Evolutionary conservation across 306 rosid genomes (phyloP).

Genomic region (Citrullus colocynthis): DNA sequence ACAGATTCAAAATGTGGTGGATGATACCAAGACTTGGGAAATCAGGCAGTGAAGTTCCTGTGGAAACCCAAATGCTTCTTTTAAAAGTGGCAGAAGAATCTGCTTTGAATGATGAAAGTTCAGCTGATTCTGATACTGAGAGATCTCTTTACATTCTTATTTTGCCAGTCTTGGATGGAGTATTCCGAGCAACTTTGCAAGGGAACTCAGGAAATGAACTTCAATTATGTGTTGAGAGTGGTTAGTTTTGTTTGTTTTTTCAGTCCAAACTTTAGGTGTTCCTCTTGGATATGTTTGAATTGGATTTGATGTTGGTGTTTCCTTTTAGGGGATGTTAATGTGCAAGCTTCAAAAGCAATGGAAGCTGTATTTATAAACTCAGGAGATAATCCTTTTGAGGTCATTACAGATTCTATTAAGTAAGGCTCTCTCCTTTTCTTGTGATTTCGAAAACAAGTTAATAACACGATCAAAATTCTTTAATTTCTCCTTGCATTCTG

Average conservation of each 20-base stretch:
- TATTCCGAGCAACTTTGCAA: conserved; percentile 47
- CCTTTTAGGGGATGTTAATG: conserved; percentile 39
- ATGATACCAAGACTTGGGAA: conserved; percentile 55
- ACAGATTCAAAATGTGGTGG: conserved; percentile 69
- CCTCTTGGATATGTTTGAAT: background rate
- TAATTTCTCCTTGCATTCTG: background rate
- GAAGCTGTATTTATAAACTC: conserved; percentile 55
- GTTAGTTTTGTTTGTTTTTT: conserved; percentile 18
- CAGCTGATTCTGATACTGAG: conserved; percentile 20
- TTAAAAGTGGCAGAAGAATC: conserved; percentile 39
- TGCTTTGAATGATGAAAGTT: conserved; percentile 19
- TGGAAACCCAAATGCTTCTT: conserved; percentile 66
- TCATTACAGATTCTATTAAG: conserved; percentile 49
- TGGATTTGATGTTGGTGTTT: background rate
- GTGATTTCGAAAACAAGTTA: background rate
- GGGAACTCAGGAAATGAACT: conserved; percentile 49
- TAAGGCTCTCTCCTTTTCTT: conserved; percentile 6
- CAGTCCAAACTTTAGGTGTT: background rate
- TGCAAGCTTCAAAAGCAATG: conserved; percentile 37
- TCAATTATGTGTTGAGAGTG: conserved; percentile 58
- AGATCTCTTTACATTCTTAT: conserved; percentile 35
- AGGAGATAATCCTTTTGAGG: conserved; percentile 58
- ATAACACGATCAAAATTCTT: background rate
- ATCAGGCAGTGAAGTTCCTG: conserved; percentile 44
- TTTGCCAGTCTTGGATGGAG: conserved; percentile 64